Conservation (phyloP, 2,329 filamentous ascomycete species). For the Colletotrichum noveboracense region DNA sequence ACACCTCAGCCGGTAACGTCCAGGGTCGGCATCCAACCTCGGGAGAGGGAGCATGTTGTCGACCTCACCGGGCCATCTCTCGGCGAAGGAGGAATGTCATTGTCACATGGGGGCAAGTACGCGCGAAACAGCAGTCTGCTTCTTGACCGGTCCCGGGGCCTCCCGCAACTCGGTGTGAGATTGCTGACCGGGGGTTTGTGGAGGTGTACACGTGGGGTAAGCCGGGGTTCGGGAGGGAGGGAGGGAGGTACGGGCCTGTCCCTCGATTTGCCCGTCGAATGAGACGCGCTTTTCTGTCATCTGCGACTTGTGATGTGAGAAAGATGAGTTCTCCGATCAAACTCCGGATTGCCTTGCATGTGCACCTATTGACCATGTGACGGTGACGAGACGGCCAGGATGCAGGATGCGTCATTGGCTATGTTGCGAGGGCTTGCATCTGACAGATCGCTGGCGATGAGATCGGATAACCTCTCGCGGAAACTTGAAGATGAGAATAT, state of each 20-base stretch:
- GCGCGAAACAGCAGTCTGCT: background rate
- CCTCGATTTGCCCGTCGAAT: background rate
- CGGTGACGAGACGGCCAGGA: background rate
- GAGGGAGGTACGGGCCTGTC: background rate
- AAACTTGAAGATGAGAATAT: background rate
- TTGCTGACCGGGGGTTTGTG: background rate
- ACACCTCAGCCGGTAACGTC: background rate
- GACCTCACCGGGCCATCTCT: background rate
- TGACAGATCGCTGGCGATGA: background rate
- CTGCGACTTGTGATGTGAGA: background rate
- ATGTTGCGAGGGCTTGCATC: background rate
- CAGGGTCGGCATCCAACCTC: background rate
- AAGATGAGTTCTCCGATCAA: background rate
- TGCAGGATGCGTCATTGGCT: background rate
- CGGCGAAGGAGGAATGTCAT: background rate
- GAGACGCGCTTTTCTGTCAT: background rate
- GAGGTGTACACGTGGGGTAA: background rate
- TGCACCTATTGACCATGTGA: background rate
- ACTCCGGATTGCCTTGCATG: background rate
- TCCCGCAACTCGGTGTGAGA: constrained; percentile 20
- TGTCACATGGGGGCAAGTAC: background rate
- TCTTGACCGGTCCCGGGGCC: constrained; percentile 16
- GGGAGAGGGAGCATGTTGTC: background rate
- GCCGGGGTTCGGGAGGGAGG: background rate
- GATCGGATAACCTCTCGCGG: background rate